A percentile compares a stretch with the other conserved stretches of the same genome.
These are phyloP conservation scores for Sutorius eximius DNA, from an alignment of 1,284 basidiomycete genomes.

Conservation along the genomic window DNA sequence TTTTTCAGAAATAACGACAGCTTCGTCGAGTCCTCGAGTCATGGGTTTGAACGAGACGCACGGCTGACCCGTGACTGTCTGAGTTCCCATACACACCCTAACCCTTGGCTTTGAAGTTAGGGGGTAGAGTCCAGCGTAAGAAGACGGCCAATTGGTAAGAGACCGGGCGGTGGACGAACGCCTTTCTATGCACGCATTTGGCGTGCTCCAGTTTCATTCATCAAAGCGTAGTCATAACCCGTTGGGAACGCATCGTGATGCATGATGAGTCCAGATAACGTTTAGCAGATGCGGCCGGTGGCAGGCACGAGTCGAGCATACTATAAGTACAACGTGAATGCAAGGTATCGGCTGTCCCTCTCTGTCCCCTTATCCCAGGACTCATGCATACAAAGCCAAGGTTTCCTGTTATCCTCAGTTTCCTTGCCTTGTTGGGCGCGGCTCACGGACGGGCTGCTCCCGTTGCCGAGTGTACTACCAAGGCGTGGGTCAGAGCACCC, in stretches of 20 bases:
- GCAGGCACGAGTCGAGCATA: background rate
- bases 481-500: constrained; percentile 18
- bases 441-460: background rate
- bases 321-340: background rate
- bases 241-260: background rate
- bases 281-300: too few relatives aligned
- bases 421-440: constrained; percentile 6
- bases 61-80: background rate
- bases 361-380: too few relatives aligned
- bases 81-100: background rate
- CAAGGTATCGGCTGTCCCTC: background rate
- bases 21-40: background rate
- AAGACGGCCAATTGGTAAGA: background rate
- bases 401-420: background rate
- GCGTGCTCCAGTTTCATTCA: too few relatives aligned
- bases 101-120: too few relatives aligned
- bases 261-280: too few relatives aligned
- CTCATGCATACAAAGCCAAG: background rate
- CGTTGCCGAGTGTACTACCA: constrained; percentile 2
- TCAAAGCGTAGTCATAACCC: too few relatives aligned
- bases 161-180: background rate
- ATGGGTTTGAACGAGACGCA: background rate
- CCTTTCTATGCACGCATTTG: background rate
- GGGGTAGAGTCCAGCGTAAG: too few relatives aligned
- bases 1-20: background rate